A percentile compares a stretch with the other conserved stretches of the same genome.
Evolutionary conservation across 129 eudicot genomes (phyloP).

Genomic region (Helianthus tuberosus): DNA sequence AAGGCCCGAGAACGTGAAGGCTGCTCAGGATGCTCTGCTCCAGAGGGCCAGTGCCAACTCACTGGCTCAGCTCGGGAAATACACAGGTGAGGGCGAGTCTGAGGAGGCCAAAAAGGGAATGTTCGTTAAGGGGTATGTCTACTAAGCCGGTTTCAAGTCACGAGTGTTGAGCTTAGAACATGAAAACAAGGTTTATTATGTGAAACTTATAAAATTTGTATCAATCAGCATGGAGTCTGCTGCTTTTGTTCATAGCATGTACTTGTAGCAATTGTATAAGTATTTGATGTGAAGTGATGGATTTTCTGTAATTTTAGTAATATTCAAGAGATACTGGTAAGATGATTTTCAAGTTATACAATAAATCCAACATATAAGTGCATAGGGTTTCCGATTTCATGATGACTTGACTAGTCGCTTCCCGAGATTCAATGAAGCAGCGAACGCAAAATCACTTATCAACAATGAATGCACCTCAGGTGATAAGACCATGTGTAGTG

Average conservation of each 20-base stretch:
- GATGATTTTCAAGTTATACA: constrained; percentile 21
- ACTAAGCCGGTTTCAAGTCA: constrained; percentile 41
- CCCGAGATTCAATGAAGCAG: too few species aligned
- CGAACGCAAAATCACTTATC: too few species aligned
- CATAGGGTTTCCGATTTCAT: too few species aligned
- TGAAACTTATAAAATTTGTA: constrained; percentile 15
- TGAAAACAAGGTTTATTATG: constrained; percentile 14
- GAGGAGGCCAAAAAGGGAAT: constrained; percentile 78
- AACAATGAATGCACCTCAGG: too few species aligned
- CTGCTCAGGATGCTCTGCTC: constrained; percentile 83
- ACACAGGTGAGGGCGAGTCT: constrained; percentile 88
- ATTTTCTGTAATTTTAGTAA: constrained; percentile 19
- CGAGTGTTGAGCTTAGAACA: constrained; percentile 16
- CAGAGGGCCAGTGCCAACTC: constrained; percentile 81
- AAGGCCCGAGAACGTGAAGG: constrained; percentile 84
- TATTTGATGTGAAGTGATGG: constrained; percentile 33
- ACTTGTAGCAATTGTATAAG: constrained; percentile 23
- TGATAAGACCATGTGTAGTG: too few species aligned
- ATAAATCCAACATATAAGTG: not conserved
- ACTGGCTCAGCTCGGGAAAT: constrained; percentile 87
- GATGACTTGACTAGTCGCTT: too few species aligned
- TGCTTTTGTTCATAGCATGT: constrained; percentile 40
- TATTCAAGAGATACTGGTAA: constrained; percentile 25
- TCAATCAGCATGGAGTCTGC: constrained; percentile 25
- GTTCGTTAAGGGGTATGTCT: constrained; percentile 83